Percentiles rank a stretch among this genome's conserved stretches.
Evolutionary conservation across 2,329 filamentous ascomycete genomes (phyloP).

Genomic region (Fusarium buxicola): DNA sequence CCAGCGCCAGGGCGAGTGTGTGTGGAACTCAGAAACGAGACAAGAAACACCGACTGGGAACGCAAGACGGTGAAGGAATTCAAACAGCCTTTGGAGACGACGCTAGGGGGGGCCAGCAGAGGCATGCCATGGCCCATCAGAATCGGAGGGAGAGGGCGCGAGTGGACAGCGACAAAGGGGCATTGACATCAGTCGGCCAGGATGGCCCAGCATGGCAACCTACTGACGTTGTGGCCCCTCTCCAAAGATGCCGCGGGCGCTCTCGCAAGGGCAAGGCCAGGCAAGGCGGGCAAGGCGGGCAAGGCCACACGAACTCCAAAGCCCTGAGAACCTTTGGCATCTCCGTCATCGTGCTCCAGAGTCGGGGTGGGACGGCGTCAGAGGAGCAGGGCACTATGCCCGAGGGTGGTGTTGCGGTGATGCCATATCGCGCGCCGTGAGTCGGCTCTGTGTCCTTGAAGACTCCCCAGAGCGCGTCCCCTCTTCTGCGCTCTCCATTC

Average conservation of each 20-base stretch:
- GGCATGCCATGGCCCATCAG: conserved; percentile 31
- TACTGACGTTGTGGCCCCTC: conserved; percentile 46
- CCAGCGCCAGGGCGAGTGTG: conserved; percentile 39
- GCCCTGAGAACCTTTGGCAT: conserved; percentile 38
- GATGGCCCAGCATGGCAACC: conserved; percentile 37
- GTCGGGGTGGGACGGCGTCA: conserved; percentile 41
- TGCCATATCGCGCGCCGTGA: conserved; percentile 41
- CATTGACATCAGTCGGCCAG: conserved; percentile 44
- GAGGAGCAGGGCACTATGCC: conserved; percentile 32
- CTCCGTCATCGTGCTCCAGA: conserved; percentile 45
- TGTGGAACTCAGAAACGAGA: conserved; percentile 43
- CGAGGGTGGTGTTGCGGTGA: conserved; percentile 45
- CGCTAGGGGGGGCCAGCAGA: conserved; percentile 36
- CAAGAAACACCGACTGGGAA: conserved; percentile 46
- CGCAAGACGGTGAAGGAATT: conserved; percentile 49
- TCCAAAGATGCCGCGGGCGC: conserved; percentile 35
- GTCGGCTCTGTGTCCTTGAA: conserved; percentile 24
- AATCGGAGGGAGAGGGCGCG: conserved; percentile 9
- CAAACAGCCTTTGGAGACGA: conserved; percentile 43
- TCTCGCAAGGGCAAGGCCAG: conserved; percentile 28
- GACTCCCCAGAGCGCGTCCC: background rate
- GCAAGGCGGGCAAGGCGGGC: conserved; percentile 25
- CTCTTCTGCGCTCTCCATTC: conserved; percentile 15
- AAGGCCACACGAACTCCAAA: conserved; percentile 37
- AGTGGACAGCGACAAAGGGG: conserved; percentile 39